These are phyloP conservation scores for Butyriboletus loyo DNA, from an alignment of 768 basidiomycete genomes.

Conservation along the genomic window DNA sequence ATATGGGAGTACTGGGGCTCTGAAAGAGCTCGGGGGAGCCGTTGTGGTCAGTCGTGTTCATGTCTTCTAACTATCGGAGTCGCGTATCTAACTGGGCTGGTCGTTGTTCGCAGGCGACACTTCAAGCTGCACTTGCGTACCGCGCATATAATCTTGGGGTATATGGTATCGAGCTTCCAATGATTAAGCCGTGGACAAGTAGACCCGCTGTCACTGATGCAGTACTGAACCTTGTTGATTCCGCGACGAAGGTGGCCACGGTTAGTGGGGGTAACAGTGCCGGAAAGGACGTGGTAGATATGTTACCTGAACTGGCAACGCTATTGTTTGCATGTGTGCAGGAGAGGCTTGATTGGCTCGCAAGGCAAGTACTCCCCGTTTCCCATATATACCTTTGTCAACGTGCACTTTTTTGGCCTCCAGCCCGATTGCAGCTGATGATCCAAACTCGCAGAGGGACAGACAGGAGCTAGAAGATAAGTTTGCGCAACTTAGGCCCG, in stretches of 20 bases:
- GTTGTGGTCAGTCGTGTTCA: conserved; percentile 51
- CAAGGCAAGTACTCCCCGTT: conserved; percentile 39
- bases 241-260: conserved; percentile 40
- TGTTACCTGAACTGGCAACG: conserved; percentile 64
- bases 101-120: conserved; percentile 50
- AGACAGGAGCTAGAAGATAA: conserved; percentile 57
- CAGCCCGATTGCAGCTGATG: conserved; percentile 47
- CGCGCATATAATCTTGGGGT: conserved; percentile 66
- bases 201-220: conserved; percentile 63
- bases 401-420: neutral
- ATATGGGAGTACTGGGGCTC: conserved; percentile 18
- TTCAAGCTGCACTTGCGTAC: conserved; percentile 71
- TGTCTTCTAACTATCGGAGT: neutral
- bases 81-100: neutral
- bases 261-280: conserved; percentile 7
- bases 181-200: conserved; percentile 85
- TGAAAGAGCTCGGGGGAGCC: conserved; percentile 42
- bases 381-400: neutral
- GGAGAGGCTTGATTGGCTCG: conserved; percentile 68
- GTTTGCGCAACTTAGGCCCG: conserved; percentile 70
- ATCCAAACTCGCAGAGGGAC: conserved; percentile 52
- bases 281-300: conserved; percentile 42
- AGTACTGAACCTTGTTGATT: conserved; percentile 67
- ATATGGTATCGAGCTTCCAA: conserved; percentile 74
- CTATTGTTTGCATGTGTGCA: conserved; percentile 62